Base-by-base conservation (phyloP, 306 rosid species). In the Citrullus mucosospermus region DNA sequence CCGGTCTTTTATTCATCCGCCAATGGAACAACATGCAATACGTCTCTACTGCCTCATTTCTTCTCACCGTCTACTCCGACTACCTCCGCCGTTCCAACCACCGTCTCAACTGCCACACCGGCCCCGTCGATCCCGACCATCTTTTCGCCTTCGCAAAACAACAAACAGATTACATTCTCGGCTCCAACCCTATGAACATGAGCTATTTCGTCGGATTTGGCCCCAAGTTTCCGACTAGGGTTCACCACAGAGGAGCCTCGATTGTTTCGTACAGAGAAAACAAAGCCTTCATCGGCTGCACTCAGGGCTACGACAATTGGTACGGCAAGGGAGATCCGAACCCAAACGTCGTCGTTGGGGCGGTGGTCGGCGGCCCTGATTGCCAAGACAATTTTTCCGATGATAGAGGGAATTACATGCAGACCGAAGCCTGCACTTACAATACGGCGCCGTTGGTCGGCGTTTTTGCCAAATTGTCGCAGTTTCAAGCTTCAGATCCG, bases 11-110 rank as follows among this genome's bases (percentile, higher is more conserved):
- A 2, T 92, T 86, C 75, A 20, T 91, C 62, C 78, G 99, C 43
- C 93, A 91, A 41, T 96, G 99, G 99, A 96, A 96, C 89, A 96
- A 96, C 89, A 92, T 96, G 98, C 99, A 96, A 74, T 91, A 96
- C 55, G 98, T 96, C 70, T 86, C 99, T 53, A 88, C 97, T 7
- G 93, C 99, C 12, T 43, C 99, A 3, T 96, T 96, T 70, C 84
- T 96, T 5, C 97, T 96, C 65, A 86, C 96, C 32, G 13, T 86
- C 13, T 93, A 90, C 80, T 87, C 99, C 2, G 96, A 96, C 17
- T 85, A 80, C 78, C 98, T 96, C 58, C 63, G 77, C 61, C 73
- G 6, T 75, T 83, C 93, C 57, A 85, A 87, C 53, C 88, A 83
- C 63, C 83, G 59, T 50, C 90, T 95, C 20, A 79, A n/a, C 22